Evolutionary conservation across 306 rosid species (phyloP), one percentile per base, ranked within the genome.

Genomic region (Sphenostylis stenocarpa): DNA sequence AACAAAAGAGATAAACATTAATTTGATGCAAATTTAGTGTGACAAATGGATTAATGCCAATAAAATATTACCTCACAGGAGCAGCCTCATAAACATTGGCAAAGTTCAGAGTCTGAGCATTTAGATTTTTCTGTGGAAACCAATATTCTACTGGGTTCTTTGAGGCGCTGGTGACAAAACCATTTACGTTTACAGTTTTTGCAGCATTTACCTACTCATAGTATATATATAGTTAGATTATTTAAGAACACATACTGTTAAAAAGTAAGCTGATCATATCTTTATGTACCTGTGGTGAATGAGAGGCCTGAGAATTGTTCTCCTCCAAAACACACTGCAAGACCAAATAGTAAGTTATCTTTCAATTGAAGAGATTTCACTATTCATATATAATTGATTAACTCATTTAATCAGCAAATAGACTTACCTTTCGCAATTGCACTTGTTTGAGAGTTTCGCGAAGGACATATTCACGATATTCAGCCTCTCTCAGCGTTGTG

Each of bases 361-460:
- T 17, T 15, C 13, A 3, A 53, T 65, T 24, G 33, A 31, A 51
- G 62, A 38, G 11, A 60, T 34, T 6, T 61, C 38, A 67, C 15
- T 68, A 20, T 21, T 58, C 28, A 75, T 5, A 75, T 5, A 31
- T 9, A 0, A 70, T 21, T 28, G 51, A 58, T 61, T 26, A 24
- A 49, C 44, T 33, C 16, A 31, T 33, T 62, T 31, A 33, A 62
- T 14, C 15, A 9, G 15, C 38, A 41, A 24, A 17, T 17, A 16
- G 41, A 58, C 60, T 67, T 60, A 85, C 94, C 81, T 83, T 86
- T 70, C 77, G 85, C 41, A 77, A 24, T 26, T 79, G 84, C 41
- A 91, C 84, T 60, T 72, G 85, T 57, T 81, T 75, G 1, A 91
- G 84, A 70, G 88, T 88, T 79, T 87, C 83, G 51, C 60, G 38